Evolutionary conservation across 768 basidiomycete genomes (phyloP), one percentile per base, ranked within the genome.

Genomic region (Coprinopsis marcescibilis): DNA sequence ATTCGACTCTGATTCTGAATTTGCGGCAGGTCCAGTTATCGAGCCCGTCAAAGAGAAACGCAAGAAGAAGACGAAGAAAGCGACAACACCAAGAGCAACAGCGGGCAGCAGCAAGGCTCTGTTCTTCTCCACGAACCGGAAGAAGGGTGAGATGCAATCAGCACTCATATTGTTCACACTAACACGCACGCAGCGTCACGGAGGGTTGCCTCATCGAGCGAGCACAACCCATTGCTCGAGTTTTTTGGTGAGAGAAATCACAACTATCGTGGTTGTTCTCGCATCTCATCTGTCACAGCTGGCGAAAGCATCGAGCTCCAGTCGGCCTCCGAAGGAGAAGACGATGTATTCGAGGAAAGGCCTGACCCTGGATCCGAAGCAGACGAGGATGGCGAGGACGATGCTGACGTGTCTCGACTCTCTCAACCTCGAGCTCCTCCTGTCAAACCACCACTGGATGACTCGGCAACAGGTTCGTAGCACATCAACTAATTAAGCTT

Each of bases 1-100:
- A 43, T 51, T 58, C 2, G 75, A 77, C 54, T 72, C 74, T 0
- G 76, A 78, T 54, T 65, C 73, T 25, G 75, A 77, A 39, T 78
- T 78, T 52, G 67, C 64, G 21, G 64, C 73, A 2, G 72, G 72
- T 1, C 49, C 57, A 49, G 45, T 69, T 3, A 62, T 61, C 19
- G 66, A 70, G 49, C 43, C 50, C 2, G 56, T 48, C 34, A 56
- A 46, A 39, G 69, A 58, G 32, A 49, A 30, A 30, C 38, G 27
- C 19, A 44, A 35, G 11, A 52, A 47, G 33, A 53, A 35, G 19
- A 50, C 50, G 35, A 46, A 68, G 65, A 46, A 66, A 63, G 42
- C 46, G 47, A 8, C 30, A n/a, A 8, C 30, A 32, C n/a, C 30
- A n/a, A 32, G n/a, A n/a, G n/a, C 8, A n/a, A 32, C 30, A 32